These are phyloP conservation scores for Celoporthe dispersa DNA, from an alignment of 2,329 filamentous ascomycete genomes.

Conservation along the genomic window DNA sequence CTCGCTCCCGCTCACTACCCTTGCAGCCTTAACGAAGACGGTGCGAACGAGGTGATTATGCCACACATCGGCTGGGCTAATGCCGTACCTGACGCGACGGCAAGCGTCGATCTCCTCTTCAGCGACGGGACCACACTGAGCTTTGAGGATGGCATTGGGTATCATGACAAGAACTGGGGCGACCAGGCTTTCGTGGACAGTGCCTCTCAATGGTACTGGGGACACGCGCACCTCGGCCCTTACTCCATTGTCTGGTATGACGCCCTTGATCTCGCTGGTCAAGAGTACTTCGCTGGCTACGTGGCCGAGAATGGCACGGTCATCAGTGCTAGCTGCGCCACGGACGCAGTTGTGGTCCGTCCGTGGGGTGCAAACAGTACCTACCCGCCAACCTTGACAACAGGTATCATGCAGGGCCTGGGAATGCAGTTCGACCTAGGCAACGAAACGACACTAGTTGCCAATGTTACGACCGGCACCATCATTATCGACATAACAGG, in stretches of 20 bases:
- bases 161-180: slow-evolving; percentile 54
- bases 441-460: not conserved
- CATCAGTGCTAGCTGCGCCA: slow-evolving; percentile 3
- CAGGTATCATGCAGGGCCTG: slow-evolving; percentile 11
- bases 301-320: slow-evolving; percentile 35
- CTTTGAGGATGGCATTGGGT: slow-evolving; percentile 40
- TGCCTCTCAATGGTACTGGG: slow-evolving; percentile 48
- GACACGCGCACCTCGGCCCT: slow-evolving; percentile 45
- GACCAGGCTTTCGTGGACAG: slow-evolving; percentile 40
- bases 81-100: slow-evolving; percentile 26
- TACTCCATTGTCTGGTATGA: slow-evolving; percentile 52
- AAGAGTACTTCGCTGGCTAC: slow-evolving; percentile 36
- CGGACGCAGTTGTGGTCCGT: slow-evolving; percentile 13
- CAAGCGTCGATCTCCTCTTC: slow-evolving; percentile 19
- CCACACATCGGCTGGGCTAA: slow-evolving; percentile 28
- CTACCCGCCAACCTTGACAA: slow-evolving; percentile 10
- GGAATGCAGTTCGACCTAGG: slow-evolving; percentile 15
- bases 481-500: not conserved
- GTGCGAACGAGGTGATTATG: slow-evolving; percentile 10
- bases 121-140: not conserved
- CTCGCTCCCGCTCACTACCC: slow-evolving; percentile 28
- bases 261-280: slow-evolving; percentile 34
- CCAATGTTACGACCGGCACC: slow-evolving; percentile 15
- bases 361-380: slow-evolving; percentile 17
- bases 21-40: slow-evolving; percentile 19